phyloP scores from a whole-genome alignment of 352 stramenopile species.

The Phytophthora cajani region DNA sequence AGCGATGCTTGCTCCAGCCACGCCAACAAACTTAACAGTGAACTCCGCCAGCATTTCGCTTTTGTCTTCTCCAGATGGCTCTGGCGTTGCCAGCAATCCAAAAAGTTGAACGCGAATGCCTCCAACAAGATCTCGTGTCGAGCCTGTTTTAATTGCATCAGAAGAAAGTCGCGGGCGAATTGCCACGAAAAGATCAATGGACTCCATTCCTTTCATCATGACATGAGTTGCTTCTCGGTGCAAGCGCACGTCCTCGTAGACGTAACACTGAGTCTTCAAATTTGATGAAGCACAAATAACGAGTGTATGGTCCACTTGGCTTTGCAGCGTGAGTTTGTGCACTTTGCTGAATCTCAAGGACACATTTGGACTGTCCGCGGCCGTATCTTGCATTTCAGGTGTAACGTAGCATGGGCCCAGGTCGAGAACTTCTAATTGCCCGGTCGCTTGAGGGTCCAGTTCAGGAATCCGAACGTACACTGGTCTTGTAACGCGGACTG shows the following conservation, averaged over 20 bases:
- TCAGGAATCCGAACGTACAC: conserved; percentile 88
- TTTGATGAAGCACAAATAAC: conserved; percentile 86
- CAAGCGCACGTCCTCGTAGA: conserved; percentile 80
- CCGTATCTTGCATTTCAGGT: conserved; percentile 83
- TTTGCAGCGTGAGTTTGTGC: conserved; percentile 84
- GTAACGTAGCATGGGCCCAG: conserved; percentile 87
- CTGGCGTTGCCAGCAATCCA: conserved; percentile 29
- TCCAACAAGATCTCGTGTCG: conserved; percentile 80
- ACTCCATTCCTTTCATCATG: conserved; percentile 67
- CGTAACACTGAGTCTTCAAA: conserved; percentile 90
- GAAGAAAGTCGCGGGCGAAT: conserved; percentile 80
- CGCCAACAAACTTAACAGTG: conserved; percentile 88
- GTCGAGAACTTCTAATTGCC: conserved; percentile 76
- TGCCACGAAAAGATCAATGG: conserved; percentile 79
- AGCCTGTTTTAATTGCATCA: conserved; percentile 84
- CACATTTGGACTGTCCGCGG: conserved; percentile 76
- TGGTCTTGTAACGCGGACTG: conserved; percentile 71
- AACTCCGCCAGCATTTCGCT: conserved; percentile 85
- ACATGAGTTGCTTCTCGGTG: conserved; percentile 80
- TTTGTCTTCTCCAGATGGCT: conserved; percentile 51
- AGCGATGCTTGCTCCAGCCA: conserved; percentile 82
- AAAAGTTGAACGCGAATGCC: conserved; percentile 90
- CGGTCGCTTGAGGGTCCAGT: conserved; percentile 78
- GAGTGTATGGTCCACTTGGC: conserved; percentile 78
- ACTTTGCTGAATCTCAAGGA: conserved; percentile 88